These are phyloP conservation scores for Aspergillus campestris DNA, from an alignment of 495 filamentous ascomycete species.

Conservation along the genomic window DNA sequence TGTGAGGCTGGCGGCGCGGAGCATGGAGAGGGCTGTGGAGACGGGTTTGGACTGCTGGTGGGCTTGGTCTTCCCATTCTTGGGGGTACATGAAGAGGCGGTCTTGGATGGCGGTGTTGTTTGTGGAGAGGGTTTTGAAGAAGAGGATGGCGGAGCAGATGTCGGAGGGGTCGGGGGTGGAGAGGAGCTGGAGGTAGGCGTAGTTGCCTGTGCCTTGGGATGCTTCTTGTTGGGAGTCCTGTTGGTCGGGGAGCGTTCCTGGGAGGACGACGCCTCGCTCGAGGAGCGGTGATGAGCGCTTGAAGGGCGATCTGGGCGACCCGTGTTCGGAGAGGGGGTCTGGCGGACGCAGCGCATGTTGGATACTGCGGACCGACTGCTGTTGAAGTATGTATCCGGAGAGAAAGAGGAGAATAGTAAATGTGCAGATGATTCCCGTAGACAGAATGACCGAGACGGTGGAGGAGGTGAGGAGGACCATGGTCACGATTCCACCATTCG, in stretches of 20 bases:
- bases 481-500: background rate
- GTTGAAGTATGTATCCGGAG: constrained; percentile 63
- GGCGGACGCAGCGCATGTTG: constrained; percentile 48
- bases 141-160: constrained; percentile 38
- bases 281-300: constrained; percentile 4
- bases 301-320: constrained; percentile 17
- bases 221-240: too few relatives aligned
- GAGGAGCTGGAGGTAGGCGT: constrained; percentile 38
- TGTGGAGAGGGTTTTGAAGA: constrained; percentile 34
- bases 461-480: constrained; percentile 42
- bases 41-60: constrained; percentile 16
- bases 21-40: constrained; percentile 24
- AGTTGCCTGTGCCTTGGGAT: too few relatives aligned
- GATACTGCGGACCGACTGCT: constrained; percentile 56
- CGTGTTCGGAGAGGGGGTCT: constrained; percentile 8
- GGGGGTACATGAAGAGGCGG: constrained; percentile 43
- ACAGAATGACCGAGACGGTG: constrained; percentile 37
- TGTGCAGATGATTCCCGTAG: constrained; percentile 41
- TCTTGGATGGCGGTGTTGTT: constrained; percentile 32
- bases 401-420: constrained; percentile 61
- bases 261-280: constrained; percentile 3
- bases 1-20: constrained; percentile 31
- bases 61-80: constrained; percentile 34
- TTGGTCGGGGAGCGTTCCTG: background rate
- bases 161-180: constrained; percentile 36